Evolutionary conservation across 1,284 basidiomycete genomes (phyloP), one percentile per base, ranked within the genome.

Genomic region (Paramarasmius palmivorus): DNA sequence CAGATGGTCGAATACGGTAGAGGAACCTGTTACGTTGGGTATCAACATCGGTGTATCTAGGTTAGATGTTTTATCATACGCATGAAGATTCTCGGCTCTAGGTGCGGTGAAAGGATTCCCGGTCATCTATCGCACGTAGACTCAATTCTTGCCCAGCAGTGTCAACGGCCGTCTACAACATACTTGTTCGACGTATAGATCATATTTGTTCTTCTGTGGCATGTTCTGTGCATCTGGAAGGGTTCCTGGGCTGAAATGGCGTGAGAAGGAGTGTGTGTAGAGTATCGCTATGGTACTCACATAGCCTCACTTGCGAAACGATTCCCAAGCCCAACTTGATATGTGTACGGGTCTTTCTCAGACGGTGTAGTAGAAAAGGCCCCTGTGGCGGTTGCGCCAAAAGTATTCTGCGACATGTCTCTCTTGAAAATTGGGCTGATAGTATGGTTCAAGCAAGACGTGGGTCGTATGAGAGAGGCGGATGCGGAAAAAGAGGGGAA

Each of bases 1-100:
- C 86, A 4, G 86, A 85, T 2, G 85, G 86, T n/a, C 82, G 79
- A 59, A 84, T 83, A 34, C 82, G 79, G 63, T 86, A 85, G 6
- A 85, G 59, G 75, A 78, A 84, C 12, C 82, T 84, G 53, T 22
- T 51, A 5, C 23, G 41, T 51, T 42, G n/a, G 38, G 45, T 54
- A 50, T 59, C 22, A 51, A 42, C 51, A 50, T 46, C 32, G 20
- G 39, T 48, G 36, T 38, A 29, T 37, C 10, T 0, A 6, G n/a
- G 20, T 9, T n/a, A 20, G 29, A 44, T 14, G n/a, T 48, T 10
- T 22, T 14, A 15, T 68, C 73, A 26, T 57, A 77, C 74, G 67
- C 63, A 54, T 67, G 65, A 35, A 69, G 54, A 45, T 73, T 75
- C 56, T 76, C 72, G 10, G 65, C 70, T 12, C 84, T 70, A 9